Conservation (phyloP, 2,329 filamentous ascomycete species). For the Lasiodiplodia sp. region DNA sequence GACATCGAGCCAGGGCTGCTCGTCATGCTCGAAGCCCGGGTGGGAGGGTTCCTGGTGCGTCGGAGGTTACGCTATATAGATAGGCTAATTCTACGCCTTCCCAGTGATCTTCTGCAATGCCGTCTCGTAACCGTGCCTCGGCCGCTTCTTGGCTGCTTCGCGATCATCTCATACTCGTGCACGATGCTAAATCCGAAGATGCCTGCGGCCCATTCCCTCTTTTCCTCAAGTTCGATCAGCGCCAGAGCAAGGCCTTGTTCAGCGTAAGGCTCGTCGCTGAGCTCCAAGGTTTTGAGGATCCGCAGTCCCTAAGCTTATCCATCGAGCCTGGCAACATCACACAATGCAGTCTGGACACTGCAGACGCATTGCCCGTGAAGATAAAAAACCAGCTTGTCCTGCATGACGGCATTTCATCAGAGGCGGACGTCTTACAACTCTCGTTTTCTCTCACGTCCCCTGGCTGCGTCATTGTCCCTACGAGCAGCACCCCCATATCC, state of each 20-base stretch:
- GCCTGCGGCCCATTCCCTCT: neutral
- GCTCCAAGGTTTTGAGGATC: neutral
- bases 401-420: neutral
- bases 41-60: neutral
- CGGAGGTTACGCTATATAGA: neutral
- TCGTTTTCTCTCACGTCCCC: neutral
- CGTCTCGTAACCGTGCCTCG: neutral
- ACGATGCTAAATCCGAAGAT: neutral
- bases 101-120: neutral
- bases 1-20: slow-evolving; percentile 5
- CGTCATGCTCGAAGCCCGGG: neutral
- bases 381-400: neutral
- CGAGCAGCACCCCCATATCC: neutral
- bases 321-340: neutral
- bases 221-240: slow-evolving; percentile 9
- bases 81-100: neutral
- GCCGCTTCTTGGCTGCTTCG: slow-evolving; percentile 6
- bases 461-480: neutral
- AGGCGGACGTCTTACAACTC: neutral
- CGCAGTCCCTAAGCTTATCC: neutral
- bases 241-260: neutral
- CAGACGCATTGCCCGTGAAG: neutral
- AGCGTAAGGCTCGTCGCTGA: neutral
- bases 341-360: neutral
- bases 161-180: neutral